Base-by-base conservation (phyloP, 73 alveolate species). In the Blepharisma stoltei region DNA sequence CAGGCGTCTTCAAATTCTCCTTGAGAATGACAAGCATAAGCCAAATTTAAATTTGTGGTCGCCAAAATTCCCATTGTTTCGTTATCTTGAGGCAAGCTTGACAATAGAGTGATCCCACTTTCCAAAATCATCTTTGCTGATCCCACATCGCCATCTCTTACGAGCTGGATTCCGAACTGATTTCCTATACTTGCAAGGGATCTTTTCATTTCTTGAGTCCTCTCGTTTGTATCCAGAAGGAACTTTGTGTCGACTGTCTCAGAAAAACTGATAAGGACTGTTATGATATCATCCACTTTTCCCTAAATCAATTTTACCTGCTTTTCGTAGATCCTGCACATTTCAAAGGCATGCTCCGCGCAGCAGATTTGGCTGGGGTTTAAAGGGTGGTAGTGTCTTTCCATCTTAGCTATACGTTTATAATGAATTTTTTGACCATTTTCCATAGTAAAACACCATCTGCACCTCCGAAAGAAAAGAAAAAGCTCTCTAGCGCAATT, bases 301-400 rank as follows among this genome's bases (percentile, higher is more conserved):
- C 60, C 41, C 41, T 32, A 32, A 32, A 32, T 32, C 3, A 32
- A 32, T 32, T 32, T 32, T 32, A 32, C 32, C 43, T 69, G 79
- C 60, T 44, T 11, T 9, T 9, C 45, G 80, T 44, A 69, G 9
- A 69, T 69, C n/a, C 71, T 18, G 69, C 23, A 18, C 21, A 69
- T 7, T 43, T 69, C 79, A 5, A 25, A 46, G 27, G 41, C 79
- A 43, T 69, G 79, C 43, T 25, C 79, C 5, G 79, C 32, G 5
- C 79, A 69, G 65, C 79, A 69, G 11, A 69, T 44, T 5, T 23
- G 14, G n/a, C 32, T 1, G 14, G 79, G 76, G 65, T 69, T 69
- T 11, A 69, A 25, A 38, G 79, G 79, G 65, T 69, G 79, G 65
- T 44, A 43, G 41, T 25, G 73, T 60, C 73, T 60, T 60, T 38